Evolutionary conservation across 176 grass and related monocot genomes (phyloP).

Genomic region (Elaeis guineensis): DNA sequence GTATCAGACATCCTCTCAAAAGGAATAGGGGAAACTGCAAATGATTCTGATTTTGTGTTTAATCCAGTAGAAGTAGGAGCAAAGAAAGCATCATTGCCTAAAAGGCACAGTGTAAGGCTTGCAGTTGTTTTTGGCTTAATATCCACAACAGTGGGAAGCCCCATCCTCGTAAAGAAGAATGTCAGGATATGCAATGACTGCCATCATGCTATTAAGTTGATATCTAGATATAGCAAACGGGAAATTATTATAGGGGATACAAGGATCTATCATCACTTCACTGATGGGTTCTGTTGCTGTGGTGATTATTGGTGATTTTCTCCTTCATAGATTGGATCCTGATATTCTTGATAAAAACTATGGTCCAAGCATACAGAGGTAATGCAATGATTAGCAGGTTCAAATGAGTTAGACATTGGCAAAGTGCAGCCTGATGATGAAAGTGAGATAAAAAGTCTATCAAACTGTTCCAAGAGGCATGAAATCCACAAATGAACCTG

Average conservation of each 20-base stretch:
- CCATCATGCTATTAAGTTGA: constrained; percentile 74
- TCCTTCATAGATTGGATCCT: neutral
- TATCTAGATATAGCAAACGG: constrained; percentile 42
- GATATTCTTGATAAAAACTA: neutral
- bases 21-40: constrained; percentile 39
- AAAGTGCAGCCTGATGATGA: too few species aligned
- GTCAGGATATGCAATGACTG: constrained; percentile 67
- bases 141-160: constrained; percentile 46
- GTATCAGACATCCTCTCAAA: constrained; percentile 48
- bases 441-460: too few species aligned
- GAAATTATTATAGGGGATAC: constrained; percentile 73
- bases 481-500: too few species aligned
- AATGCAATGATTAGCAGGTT: too few species aligned
- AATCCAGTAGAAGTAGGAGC: constrained; percentile 7
- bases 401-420: too few species aligned
- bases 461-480: too few species aligned
- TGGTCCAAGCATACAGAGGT: too few species aligned
- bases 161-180: constrained; percentile 84
- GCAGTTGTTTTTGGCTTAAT: constrained; percentile 67
- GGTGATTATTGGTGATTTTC: constrained; percentile 75
- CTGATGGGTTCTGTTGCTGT: constrained; percentile 71
- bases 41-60: constrained; percentile 6
- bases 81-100: constrained; percentile 27
- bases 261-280: constrained; percentile 69
- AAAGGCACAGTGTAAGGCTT: constrained; percentile 69